Evolutionary conservation across 2,329 filamentous ascomycete species (phyloP).

Genomic region (Tolypocladium pustulatum): DNA sequence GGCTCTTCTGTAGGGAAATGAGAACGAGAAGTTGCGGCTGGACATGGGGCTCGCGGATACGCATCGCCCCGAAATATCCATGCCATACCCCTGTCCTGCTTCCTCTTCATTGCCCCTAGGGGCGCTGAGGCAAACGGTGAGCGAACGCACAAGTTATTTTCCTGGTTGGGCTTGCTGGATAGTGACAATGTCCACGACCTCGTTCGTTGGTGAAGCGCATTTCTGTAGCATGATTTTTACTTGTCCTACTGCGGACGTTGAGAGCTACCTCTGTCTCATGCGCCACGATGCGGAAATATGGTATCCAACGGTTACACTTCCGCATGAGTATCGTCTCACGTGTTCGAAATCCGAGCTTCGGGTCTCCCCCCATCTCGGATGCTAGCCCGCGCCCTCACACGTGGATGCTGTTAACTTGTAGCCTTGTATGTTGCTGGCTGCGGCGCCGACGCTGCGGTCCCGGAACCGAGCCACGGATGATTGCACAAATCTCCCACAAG

Average conservation of each 20-base stretch:
- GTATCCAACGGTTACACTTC: background rate
- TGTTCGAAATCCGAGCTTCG: background rate
- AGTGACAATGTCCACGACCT: no score
- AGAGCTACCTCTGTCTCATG: background rate
- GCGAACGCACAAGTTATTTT: no score
- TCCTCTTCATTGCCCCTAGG: background rate
- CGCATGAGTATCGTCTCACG: background rate
- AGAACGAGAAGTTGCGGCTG: conserved; percentile 19
- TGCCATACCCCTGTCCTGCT: no score
- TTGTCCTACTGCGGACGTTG: no score
- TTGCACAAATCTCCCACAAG: background rate
- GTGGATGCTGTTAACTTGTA: background rate
- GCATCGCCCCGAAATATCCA: conserved; percentile 5
- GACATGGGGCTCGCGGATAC: conserved; percentile 21
- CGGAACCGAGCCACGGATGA: background rate
- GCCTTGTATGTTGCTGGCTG: background rate
- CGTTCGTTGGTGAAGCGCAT: no score
- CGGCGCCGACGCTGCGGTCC: background rate
- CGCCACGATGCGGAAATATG: background rate
- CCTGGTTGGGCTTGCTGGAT: no score
- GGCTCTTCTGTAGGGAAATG: conserved; percentile 6
- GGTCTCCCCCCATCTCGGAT: background rate
- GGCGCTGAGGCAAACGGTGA: no score
- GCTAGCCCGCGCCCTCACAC: background rate
- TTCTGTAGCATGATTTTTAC: no score